Base-by-base conservation (phyloP, 78 protist species). In the Speleostelium caveatum region DNA sequence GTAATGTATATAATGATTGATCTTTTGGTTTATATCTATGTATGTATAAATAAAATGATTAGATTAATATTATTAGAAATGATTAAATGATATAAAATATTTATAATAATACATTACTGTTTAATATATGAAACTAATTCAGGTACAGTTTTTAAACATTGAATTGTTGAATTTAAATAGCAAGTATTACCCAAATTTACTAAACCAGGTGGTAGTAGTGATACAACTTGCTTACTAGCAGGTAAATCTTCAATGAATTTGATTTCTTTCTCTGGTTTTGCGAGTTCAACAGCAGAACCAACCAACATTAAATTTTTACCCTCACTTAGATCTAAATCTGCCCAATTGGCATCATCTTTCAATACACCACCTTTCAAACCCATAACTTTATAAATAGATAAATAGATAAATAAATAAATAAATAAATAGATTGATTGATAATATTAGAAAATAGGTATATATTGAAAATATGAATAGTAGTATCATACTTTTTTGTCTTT, bases 401-500 rank as follows among this genome's bases (percentile, higher is more conserved):
- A n/a, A n/a, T n/a, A n/a, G n/a, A n/a, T n/a, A n/a, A n/a, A n/a
- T n/a, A n/a, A n/a, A n/a, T n/a, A n/a, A 38, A 71, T 2, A 32
- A 22, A 71, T 5, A 26, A 24, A 28, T 33, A 8, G 3, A 17
- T 39, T 3, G 17, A 67, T 67, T 5, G 53, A 67, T 35, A 12
- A 41, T 19, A 67, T 67, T 35, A 10, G n/a, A n/a, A n/a, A n/a
- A n/a, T n/a, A n/a, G n/a, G n/a, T n/a, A n/a, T n/a, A n/a, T n/a
- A n/a, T n/a, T n/a, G n/a, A n/a, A n/a, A n/a, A n/a, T n/a, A n/a
- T n/a, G n/a, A n/a, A n/a, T n/a, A n/a, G n/a, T n/a, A 2, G 1
- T 33, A 12, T 33, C 67, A 53, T 83, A 89, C 94, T 74, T 87
- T 96, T 96, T 80, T 96, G 98, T 33, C 97, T 83, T 32, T 94